These are phyloP conservation scores for Penicillium flavigenum DNA, from an alignment of 495 filamentous ascomycete genomes.

Conservation along the genomic window DNA sequence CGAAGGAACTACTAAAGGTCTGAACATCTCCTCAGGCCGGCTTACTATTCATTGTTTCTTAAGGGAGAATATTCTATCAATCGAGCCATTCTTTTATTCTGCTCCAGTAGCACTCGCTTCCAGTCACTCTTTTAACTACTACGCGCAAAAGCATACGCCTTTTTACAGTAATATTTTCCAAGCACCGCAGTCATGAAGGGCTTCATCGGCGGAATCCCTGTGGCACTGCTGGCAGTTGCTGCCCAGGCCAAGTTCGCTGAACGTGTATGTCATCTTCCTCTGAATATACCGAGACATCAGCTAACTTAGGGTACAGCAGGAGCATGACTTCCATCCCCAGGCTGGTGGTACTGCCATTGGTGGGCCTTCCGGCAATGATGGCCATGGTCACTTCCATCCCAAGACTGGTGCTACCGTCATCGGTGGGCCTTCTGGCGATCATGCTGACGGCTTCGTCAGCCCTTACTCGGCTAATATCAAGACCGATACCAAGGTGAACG, in stretches of 20 bases:
- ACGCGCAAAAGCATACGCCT: constrained; percentile 11
- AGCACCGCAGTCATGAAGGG: constrained; percentile 39
- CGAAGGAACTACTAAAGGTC: constrained; percentile 28
- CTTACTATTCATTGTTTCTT: neutral
- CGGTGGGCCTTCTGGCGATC: constrained; percentile 28
- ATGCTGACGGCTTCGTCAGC: constrained; percentile 18
- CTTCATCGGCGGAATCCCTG: constrained; percentile 39
- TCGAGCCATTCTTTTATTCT: constrained; percentile 27
- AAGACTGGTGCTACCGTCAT: constrained; percentile 17
- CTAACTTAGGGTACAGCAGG: constrained; percentile 10
- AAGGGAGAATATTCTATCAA: constrained; percentile 15
- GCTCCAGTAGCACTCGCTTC: constrained; percentile 19
- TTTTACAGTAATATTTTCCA: constrained; percentile 17
- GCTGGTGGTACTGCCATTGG: constrained; percentile 25
- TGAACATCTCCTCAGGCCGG: constrained; percentile 14
- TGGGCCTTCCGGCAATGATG: constrained; percentile 28
- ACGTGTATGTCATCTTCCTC: constrained; percentile 8
- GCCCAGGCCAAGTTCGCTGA: constrained; percentile 35
- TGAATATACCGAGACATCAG: neutral
- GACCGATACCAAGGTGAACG: constrained; percentile 25
- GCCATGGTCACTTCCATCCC: constrained; percentile 3
- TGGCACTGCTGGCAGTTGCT: constrained; percentile 41
- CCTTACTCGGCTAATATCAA: constrained; percentile 21
- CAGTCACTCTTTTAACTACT: constrained; percentile 33
- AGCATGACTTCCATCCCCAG: constrained; percentile 1